Percentiles rank a stretch among this genome's conserved stretches.
These are phyloP conservation scores for Globisporangium viniferum DNA, from an alignment of 352 stramenopile species.

Conservation along the genomic window DNA sequence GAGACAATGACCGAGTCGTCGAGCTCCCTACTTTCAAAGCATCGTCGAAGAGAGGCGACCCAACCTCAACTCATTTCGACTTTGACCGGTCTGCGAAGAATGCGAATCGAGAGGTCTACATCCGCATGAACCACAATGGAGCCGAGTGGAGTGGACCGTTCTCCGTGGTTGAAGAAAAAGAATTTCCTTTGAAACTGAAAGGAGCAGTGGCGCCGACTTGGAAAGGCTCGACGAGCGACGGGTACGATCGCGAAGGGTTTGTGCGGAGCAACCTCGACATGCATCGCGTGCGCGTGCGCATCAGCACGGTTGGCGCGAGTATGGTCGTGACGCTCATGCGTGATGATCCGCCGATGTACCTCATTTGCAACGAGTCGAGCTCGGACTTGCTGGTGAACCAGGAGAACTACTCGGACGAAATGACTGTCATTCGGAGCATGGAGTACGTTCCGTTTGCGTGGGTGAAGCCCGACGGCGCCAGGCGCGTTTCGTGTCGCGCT, in stretches of 20 bases:
- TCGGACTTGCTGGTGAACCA: conserved; percentile 75
- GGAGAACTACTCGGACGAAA: conserved; percentile 60
- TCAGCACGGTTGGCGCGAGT: conserved; percentile 70
- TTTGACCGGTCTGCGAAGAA: conserved; percentile 59
- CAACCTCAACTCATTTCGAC: conserved; percentile 57
- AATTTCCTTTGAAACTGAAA: conserved; percentile 78
- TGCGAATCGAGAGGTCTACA: conserved; percentile 55
- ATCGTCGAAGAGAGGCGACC: conserved; percentile 32
- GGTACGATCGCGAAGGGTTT: conserved; percentile 41
- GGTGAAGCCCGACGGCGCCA: conserved; percentile 69
- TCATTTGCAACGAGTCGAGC: conserved; percentile 82
- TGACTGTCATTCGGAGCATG: conserved; percentile 56
- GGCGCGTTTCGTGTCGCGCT: conserved; percentile 68
- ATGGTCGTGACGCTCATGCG: conserved; percentile 77
- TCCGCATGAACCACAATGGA: conserved; percentile 72
- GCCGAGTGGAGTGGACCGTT: conserved; percentile 84
- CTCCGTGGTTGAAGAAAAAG: conserved; percentile 78
- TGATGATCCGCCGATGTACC: conserved; percentile 82
- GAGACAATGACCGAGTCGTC: conserved; percentile 58
- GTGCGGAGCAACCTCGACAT: conserved; percentile 42
- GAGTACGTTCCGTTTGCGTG: conserved; percentile 82
- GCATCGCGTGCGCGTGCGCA: conserved; percentile 71
- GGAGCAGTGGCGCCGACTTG: conserved; percentile 51
- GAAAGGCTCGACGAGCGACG: conserved; percentile 33
- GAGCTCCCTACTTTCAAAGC: conserved; percentile 35